These are phyloP conservation scores for Hypoxylon sp. DNA, from an alignment of 2,329 filamentous ascomycete species.

Conservation along the genomic window DNA sequence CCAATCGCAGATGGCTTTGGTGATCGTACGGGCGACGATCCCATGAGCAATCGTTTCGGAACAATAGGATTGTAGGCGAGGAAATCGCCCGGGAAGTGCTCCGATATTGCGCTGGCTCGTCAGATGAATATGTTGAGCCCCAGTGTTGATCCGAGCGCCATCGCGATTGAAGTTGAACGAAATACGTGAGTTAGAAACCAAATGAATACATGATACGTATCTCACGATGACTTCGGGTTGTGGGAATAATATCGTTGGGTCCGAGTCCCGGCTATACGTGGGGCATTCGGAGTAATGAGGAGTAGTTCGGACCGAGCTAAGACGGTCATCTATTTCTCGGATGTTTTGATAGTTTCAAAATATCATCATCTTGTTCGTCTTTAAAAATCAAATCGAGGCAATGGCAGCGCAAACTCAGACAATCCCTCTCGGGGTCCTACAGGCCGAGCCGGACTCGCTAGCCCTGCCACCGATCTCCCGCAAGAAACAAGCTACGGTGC, in stretches of 20 bases:
- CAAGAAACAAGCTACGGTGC: conserved; percentile 57
- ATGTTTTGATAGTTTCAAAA: not conserved
- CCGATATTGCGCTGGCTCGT: not conserved
- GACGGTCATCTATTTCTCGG: not conserved
- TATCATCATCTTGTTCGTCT: not conserved
- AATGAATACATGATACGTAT: not conserved
- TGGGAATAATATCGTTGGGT: not conserved
- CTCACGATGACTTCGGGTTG: not conserved
- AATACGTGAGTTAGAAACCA: not conserved
- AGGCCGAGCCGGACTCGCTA: conserved; percentile 25
- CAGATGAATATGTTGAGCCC: not conserved
- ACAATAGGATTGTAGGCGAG: no score
- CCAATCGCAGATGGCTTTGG: no score
- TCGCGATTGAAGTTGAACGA: not conserved
- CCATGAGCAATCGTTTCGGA: no score
- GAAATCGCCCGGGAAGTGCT: no score
- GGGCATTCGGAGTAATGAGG: not conserved
- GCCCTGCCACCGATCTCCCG: conserved; percentile 53
- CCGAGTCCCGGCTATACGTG: not conserved
- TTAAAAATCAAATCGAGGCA: not conserved
- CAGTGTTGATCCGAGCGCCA: not conserved
- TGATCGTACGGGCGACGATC: no score
- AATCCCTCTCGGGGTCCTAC: conserved; percentile 27
- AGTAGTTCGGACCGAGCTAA: not conserved
- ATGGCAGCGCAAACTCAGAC: conserved; percentile 36